Evolutionary conservation across 2,329 filamentous ascomycete genomes (phyloP).

Genomic region (Fusarium lyarnte): DNA sequence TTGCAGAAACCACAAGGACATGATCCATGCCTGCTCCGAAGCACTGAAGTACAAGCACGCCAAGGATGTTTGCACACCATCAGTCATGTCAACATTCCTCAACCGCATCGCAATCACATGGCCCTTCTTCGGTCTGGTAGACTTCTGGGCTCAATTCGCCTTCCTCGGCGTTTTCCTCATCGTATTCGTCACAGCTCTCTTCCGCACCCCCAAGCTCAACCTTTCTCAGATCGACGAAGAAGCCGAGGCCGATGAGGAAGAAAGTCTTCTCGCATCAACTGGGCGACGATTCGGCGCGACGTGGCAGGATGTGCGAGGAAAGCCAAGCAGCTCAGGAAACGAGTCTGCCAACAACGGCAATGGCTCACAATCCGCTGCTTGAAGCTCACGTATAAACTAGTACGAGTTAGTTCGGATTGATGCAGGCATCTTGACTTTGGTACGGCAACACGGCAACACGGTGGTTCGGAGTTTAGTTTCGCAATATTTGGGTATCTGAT

Average conservation of each 20-base stretch:
- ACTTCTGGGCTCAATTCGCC: constrained; percentile 95
- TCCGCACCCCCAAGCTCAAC: constrained; percentile 82
- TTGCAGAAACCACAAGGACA: constrained; percentile 75
- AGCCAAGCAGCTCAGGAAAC: constrained; percentile 37
- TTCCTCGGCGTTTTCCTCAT: constrained; percentile 87
- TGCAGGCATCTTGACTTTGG: constrained; percentile 10
- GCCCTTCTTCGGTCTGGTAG: constrained; percentile 91
- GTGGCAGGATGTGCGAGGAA: constrained; percentile 86
- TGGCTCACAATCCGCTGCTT: constrained; percentile 33
- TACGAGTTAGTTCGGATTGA: not conserved
- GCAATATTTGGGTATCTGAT: constrained; percentile 25
- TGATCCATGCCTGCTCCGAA: constrained; percentile 86
- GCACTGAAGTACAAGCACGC: constrained; percentile 75
- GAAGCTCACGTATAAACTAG: not conserved
- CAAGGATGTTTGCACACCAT: constrained; percentile 86
- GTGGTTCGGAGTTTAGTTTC: constrained; percentile 19
- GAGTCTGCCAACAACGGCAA: constrained; percentile 22
- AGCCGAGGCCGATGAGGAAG: constrained; percentile 91
- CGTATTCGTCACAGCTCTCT: constrained; percentile 80
- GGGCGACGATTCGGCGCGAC: constrained; percentile 83
- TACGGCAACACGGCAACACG: not conserved
- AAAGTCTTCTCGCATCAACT: constrained; percentile 86
- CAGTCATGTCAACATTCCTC: constrained; percentile 89
- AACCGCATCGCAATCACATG: constrained; percentile 94
- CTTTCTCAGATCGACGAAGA: constrained; percentile 85